Conservation (phyloP, 1,284 basidiomycete species). For the Malassezia dermatis region DNA sequence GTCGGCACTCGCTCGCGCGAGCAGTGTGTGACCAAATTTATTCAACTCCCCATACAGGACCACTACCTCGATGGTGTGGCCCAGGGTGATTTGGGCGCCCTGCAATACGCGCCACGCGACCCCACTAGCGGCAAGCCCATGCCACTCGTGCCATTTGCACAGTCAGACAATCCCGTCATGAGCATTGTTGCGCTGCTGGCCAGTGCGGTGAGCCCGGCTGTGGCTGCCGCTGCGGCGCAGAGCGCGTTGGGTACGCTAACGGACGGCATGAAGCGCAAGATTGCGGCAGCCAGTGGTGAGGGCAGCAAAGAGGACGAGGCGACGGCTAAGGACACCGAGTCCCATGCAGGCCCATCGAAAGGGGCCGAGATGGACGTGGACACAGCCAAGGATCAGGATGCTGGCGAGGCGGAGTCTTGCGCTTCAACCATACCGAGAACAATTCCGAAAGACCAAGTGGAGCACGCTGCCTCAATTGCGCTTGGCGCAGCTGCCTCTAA, state of each 20-base stretch:
- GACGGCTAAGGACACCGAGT: neutral
- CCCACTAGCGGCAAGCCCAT: slow-evolving; percentile 17
- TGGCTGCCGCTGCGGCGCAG: slow-evolving; percentile 87
- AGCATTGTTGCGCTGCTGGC: slow-evolving; percentile 94
- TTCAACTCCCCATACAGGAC: slow-evolving; percentile 93
- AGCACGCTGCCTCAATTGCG: slow-evolving; percentile 40
- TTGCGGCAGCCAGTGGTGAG: slow-evolving; percentile 16
- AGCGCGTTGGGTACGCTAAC: slow-evolving; percentile 61
- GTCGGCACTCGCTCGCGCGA: slow-evolving; percentile 82
- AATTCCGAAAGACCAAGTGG: slow-evolving; percentile 34
- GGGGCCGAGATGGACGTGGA: slow-evolving; percentile 52
- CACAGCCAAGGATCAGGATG: slow-evolving; percentile 34
- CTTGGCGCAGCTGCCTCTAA: slow-evolving; percentile 81
- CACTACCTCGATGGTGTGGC: slow-evolving; percentile 58
- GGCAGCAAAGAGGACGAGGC: neutral
- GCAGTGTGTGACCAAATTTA: slow-evolving; percentile 89
- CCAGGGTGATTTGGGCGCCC: slow-evolving; percentile 58
- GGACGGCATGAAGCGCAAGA: slow-evolving; percentile 31
- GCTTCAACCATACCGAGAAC: neutral
- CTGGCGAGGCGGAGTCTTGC: slow-evolving; percentile 6
- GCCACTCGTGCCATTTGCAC: slow-evolving; percentile 63
- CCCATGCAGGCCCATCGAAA: neutral
- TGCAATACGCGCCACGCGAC: slow-evolving; percentile 55
- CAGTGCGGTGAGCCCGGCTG: slow-evolving; percentile 75
- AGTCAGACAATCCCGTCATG: slow-evolving; percentile 95